Conservation (phyloP, 2,329 filamentous ascomycete species). For the Sphaerulina musiva region DNA sequence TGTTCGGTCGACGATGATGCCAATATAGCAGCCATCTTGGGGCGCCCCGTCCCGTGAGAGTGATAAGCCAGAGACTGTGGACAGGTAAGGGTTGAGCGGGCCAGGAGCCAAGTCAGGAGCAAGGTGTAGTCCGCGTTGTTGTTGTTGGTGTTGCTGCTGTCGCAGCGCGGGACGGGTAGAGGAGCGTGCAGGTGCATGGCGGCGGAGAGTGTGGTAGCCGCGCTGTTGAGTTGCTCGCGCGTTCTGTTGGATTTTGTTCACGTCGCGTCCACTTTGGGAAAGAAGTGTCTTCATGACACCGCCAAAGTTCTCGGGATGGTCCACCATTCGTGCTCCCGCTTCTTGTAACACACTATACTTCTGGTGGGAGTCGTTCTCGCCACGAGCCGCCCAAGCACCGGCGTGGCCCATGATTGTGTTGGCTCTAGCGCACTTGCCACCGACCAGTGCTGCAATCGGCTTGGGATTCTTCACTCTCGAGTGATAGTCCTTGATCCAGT, state of each 20-base stretch:
- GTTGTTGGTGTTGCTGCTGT: slow-evolving; percentile 23
- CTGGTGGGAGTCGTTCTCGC: slow-evolving; percentile 57
- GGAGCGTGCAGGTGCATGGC: slow-evolving; percentile 13
- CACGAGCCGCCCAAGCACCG: slow-evolving; percentile 62
- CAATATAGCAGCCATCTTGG: slow-evolving; percentile 44
- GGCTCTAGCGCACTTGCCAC: slow-evolving; percentile 56
- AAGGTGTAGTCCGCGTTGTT: slow-evolving; percentile 24
- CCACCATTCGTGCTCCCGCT: slow-evolving; percentile 63
- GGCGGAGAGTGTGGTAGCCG: slow-evolving; percentile 37
- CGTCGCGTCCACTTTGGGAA: slow-evolving; percentile 37
- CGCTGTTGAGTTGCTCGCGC: slow-evolving; percentile 43
- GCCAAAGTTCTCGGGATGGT: slow-evolving; percentile 71
- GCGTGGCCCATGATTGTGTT: slow-evolving; percentile 73
- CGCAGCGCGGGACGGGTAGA: slow-evolving; percentile 9
- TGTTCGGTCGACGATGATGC: slow-evolving; percentile 60
- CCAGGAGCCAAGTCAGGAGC: slow-evolving; percentile 23
- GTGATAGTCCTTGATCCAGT: slow-evolving; percentile 64
- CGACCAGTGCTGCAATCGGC: slow-evolving; percentile 68
- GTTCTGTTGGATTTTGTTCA: slow-evolving; percentile 35
- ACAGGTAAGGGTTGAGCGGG: slow-evolving; percentile 28
- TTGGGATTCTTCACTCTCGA: slow-evolving; percentile 55
- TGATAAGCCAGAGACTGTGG: slow-evolving; percentile 24
- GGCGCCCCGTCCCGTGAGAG: slow-evolving; percentile 25
- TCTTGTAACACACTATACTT: slow-evolving; percentile 62
- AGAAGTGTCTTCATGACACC: slow-evolving; percentile 59